These are phyloP conservation scores for Chaetomiaceae sp. DNA, from an alignment of 2,329 filamentous ascomycete species.

Conservation along the genomic window DNA sequence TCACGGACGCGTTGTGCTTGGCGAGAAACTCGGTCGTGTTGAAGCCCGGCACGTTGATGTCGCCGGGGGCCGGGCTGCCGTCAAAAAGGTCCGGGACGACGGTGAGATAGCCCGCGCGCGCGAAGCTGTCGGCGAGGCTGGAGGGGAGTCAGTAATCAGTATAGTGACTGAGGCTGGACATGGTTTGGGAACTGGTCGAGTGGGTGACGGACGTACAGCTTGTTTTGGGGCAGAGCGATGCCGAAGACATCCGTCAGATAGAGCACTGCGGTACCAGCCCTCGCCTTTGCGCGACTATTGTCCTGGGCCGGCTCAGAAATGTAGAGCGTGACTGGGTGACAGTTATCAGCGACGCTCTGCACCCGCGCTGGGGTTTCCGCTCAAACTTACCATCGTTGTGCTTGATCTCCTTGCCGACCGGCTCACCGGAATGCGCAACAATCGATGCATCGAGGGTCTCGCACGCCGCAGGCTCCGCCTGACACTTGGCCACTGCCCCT, in stretches of 20 bases:
- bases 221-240: slow-evolving; percentile 28
- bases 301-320: slow-evolving; percentile 21
- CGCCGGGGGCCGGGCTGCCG: slow-evolving; percentile 48
- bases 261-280: slow-evolving; percentile 22
- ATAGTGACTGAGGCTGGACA: no score
- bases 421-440: slow-evolving; percentile 22
- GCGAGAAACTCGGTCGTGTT: slow-evolving; percentile 40
- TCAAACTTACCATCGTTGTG: slow-evolving; percentile 19
- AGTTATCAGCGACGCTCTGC: background rate
- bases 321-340: slow-evolving; percentile 26
- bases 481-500: background rate
- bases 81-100: slow-evolving; percentile 64
- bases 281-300: slow-evolving; percentile 6
- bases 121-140: slow-evolving; percentile 60
- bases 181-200: background rate
- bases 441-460: slow-evolving; percentile 16
- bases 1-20: slow-evolving; percentile 37
- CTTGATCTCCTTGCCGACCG: slow-evolving; percentile 19
- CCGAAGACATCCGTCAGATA: slow-evolving; percentile 31
- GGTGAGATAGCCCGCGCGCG: slow-evolving; percentile 61
- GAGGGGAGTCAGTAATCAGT: background rate
- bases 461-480: background rate
- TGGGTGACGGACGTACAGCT: slow-evolving; percentile 20
- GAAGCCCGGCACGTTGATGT: slow-evolving; percentile 36
- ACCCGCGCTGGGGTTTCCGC: background rate